These are phyloP conservation scores for Aristolochia californica DNA, from an alignment of 164 flowering plant genomes.

Conservation along the genomic window DNA sequence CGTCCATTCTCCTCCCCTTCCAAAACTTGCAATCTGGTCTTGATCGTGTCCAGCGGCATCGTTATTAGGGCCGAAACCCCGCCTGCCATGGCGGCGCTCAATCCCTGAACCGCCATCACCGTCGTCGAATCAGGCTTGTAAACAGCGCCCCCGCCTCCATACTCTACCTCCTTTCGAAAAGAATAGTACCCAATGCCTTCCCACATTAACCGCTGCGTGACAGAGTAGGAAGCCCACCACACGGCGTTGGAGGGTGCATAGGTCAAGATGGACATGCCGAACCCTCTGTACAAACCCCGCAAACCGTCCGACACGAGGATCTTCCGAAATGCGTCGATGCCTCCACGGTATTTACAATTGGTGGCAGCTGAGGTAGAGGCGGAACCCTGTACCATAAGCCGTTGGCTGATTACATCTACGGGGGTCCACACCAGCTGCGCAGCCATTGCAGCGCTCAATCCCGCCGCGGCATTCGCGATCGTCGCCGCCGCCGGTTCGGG, in stretches of 20 bases:
- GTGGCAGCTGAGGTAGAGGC: not conserved
- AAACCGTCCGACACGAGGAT: conserved; percentile 44
- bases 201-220: conserved; percentile 53
- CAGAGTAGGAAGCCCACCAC: conserved; percentile 90
- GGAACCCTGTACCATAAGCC: conserved; percentile 71
- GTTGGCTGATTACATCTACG: conserved; percentile 73
- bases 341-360: conserved; percentile 35
- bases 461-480: conserved; percentile 74
- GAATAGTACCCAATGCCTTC: conserved; percentile 24
- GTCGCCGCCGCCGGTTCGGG: conserved; percentile 52
- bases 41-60: conserved; percentile 84
- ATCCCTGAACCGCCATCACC: conserved; percentile 55
- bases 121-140: conserved; percentile 41
- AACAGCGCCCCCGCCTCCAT: conserved; percentile 3
- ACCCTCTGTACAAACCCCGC: conserved; percentile 70
- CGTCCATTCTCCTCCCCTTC: conserved; percentile 50
- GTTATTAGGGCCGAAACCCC: conserved; percentile 77
- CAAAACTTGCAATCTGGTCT: conserved; percentile 79
- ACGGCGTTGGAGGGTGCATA: conserved; percentile 89
- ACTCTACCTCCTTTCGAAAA: conserved; percentile 20
- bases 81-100: conserved; percentile 81
- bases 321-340: conserved; percentile 63
- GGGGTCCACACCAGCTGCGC: conserved; percentile 91
- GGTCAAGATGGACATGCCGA: conserved; percentile 72
- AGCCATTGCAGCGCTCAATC: conserved; percentile 67